Conservation (phyloP, 331 rosid genomes). For the Malus hybrid region DNA sequence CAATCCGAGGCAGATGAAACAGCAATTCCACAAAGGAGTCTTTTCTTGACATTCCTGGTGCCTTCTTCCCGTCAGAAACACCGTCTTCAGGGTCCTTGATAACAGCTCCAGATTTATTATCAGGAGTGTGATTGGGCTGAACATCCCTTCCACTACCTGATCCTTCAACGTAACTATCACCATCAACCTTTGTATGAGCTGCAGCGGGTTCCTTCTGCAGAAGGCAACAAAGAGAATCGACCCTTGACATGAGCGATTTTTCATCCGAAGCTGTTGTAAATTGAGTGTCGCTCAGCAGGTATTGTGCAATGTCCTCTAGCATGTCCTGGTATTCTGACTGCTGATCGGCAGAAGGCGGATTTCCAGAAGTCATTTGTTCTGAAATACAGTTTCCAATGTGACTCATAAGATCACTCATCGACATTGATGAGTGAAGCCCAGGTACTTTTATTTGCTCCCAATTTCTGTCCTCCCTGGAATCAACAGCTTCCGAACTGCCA, state of each 20-base stretch:
- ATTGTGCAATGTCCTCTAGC: conserved; percentile 65
- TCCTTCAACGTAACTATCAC: conserved; percentile 30
- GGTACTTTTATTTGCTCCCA: conserved; percentile 71
- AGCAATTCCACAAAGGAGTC: conserved; percentile 77
- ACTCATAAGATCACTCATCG: conserved; percentile 74
- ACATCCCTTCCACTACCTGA: conserved; percentile 30
- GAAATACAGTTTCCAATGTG: conserved; percentile 69
- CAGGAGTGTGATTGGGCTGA: conserved; percentile 18
- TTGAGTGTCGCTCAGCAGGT: conserved; percentile 77
- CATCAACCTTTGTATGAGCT: conserved; percentile 27
- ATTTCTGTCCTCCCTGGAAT: conserved; percentile 46
- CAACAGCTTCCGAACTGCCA: conserved; percentile 61
- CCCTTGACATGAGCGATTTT: conserved; percentile 82
- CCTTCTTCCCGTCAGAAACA: conserved; percentile 36
- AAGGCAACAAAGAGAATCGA: conserved; percentile 86
- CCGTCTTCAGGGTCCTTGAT: conserved; percentile 42
- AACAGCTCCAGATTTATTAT: conserved; percentile 18
- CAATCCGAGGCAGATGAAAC: conserved; percentile 72
- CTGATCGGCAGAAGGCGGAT: conserved; percentile 37
- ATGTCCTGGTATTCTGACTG: conserved; percentile 44
- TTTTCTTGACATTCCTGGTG: conserved; percentile 68
- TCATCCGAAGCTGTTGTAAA: conserved; percentile 65
- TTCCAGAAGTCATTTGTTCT: conserved; percentile 60
- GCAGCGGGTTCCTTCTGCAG: conserved; percentile 65
- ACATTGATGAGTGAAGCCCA: conserved; percentile 70